Conservation (phyloP, 2,329 filamentous ascomycete species). For the Botryotinia globosa region DNA sequence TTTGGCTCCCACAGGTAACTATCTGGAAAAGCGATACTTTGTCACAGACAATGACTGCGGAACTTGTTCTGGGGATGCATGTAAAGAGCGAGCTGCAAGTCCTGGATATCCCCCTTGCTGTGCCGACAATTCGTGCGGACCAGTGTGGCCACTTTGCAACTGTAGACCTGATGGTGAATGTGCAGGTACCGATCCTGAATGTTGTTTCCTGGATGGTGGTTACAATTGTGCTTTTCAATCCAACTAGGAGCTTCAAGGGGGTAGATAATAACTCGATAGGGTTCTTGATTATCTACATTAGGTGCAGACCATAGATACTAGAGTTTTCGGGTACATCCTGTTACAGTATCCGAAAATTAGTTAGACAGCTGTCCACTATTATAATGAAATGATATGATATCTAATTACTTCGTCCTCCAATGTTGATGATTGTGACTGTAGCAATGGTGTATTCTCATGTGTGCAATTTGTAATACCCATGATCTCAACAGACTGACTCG, state of each 20-base stretch:
- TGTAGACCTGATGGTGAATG: neutral
- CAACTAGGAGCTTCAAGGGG: too few relatives aligned
- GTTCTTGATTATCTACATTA: neutral
- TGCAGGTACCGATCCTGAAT: neutral
- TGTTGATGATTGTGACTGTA: neutral
- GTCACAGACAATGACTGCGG: neutral
- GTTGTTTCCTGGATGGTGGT: neutral
- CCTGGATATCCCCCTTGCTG: neutral
- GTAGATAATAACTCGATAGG: neutral
- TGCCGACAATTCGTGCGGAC: neutral
- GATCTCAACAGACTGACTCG: neutral
- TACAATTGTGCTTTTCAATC: neutral
- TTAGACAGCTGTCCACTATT: neutral
- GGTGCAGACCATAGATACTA: neutral
- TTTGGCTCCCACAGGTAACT: neutral
- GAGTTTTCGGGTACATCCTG: constrained; percentile 5
- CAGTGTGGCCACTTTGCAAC: neutral
- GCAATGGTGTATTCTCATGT: too few relatives aligned
- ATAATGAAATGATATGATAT: neutral
- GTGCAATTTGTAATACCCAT: neutral
- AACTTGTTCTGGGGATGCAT: neutral
- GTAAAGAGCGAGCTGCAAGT: neutral
- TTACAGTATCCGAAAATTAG: neutral
- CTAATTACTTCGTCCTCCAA: neutral
- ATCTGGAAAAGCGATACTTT: neutral